Evolutionary conservation across 768 basidiomycete species (phyloP), one percentile per base, ranked within the genome.

Genomic region (Russula compacta): DNA sequence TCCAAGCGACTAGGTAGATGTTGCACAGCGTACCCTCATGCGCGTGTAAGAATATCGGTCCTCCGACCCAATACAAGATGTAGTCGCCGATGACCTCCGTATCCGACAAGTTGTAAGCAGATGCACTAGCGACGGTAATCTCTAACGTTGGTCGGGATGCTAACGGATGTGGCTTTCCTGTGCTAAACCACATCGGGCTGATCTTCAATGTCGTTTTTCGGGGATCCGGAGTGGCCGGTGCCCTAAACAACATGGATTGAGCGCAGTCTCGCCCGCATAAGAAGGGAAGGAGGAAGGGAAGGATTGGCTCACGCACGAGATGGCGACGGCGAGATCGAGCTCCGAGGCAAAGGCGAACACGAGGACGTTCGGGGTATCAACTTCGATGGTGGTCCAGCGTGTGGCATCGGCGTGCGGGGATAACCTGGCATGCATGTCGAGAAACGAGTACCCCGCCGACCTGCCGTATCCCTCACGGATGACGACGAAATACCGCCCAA

Each of bases 51-150:
- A 12, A 24, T 14, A 33, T 24, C 29, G 59, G 47, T 7, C n/a
- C 40, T 11, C 59, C 59, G 17, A 60, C 59, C 59, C 59, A 60
- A 33, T 48, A 60, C 10, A 60, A 40, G 38, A 60, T 60, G 40
- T 60, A 60, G 53, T 60, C 59, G 15, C 59, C 59, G 32, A 60
- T 60, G 8, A 60, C 59, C 21, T 60, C 53, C 14, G 59, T 60
- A 49, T 60, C 53, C 6, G 59, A 60, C 36, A 60, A 38, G 40
- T 55, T 60, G 32, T 60, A 54, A 2, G 59, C 59, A 15, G 59
- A 54, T 19, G 47, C 59, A 12, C 59, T 53, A 7, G 53, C 2
- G 21, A 60, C 53, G 29, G 46, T 8, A 5, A 60, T 15, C 12
- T 60, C 59, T 9, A 60, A 42, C 14, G n/a, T 19, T 3, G 52